Base-by-base conservation (phyloP, 2,329 filamentous ascomycete genomes). In the Shiraia bambusicola region DNA sequence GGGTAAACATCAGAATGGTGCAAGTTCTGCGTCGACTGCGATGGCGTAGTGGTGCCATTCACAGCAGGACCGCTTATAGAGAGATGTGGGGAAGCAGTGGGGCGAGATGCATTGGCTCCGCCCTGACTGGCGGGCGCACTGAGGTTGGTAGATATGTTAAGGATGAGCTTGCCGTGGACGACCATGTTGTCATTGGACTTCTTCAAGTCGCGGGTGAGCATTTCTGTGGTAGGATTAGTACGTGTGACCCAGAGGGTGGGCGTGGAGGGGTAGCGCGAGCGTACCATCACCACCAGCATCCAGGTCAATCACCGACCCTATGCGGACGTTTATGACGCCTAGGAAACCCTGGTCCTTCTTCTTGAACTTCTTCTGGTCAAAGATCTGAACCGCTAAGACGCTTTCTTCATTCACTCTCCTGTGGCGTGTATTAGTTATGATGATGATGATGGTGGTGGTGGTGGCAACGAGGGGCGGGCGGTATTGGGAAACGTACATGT, bases 281-380 rank as follows among this genome's bases (percentile, higher is more conserved):
- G 65, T 78, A 97, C 93, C 92, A 75, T 97, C 93, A 52, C 89
- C 87, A 43, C 91, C 90, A 44, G 88, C 82, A 50, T 88, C 85
- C 53, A 98, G 76, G 67, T 96, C 92, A 58, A 98, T 89, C 28
- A 93, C 87, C 77, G 94, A 91, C 59, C 93, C 93, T 56, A 98
- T 86, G 45, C 91, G 86, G 59, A 98, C 87, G 69, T 98, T 98
- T 65, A 98, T 96, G 40, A 98, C 93, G 43, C 93, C 93, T 6
- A 98, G 78, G 66, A 98, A 98, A 7, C 93, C 93, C 69, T 98
- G 93, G 60, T 98, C 93, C 89, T 97, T 98, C 82, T 98, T 98
- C 79, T 98, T 98, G 76, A 98, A 98, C 75, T 98, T 98, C 77
- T 96, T 96, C 73, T 98, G 93, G 72, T 98, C 93, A 67, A 98